Evolutionary conservation across 225 moss, liverwort and hornwort genomes (phyloP), one percentile per base, ranked within the genome.

Genomic region (Straminergon stramineum): DNA sequence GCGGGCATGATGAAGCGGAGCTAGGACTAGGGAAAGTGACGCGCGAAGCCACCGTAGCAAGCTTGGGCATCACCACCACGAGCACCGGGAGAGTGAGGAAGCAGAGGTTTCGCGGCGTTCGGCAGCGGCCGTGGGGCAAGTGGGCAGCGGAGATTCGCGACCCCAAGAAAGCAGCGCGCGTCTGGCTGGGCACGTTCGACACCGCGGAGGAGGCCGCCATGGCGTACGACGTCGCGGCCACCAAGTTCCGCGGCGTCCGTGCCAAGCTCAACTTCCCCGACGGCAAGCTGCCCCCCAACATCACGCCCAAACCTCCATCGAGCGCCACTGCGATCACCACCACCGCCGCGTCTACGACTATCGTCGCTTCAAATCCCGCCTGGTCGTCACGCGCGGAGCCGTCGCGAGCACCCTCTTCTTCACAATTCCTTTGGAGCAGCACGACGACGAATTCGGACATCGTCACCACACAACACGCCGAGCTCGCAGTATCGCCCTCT

Each of bases 61-160:
- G 68, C 13, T 87, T 65, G 64, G 61, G 81, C 22, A 61, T 78
- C 68, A 71, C 70, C 30, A 68, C 8, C 85, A 79, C 68, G 69
- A 62, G 82, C 67, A 82, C 86, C 13, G 88, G 82, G 45, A 58
- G 91, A 13, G 89, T 83, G 81, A 76, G 91, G 94, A 92, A 90
- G 69, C 84, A 91, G 55, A 79, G 96, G 58, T 98, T 84, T 80
- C 92, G 98, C 43, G 98, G 98, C 55, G 98, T 98, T 84, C 93
- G 98, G 81, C 98, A 98, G 91, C 90, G 98, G 65, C 98, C 98
- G 2, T 98, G 98, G 98, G 98, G 98, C 6, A 98, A 98, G 82
- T 98, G 98, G 98, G 98, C 98, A 15, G 98, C 98, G 22, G 98
- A 98, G 86, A 98, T 98, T 77, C 97, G 98, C 14, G 98, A 98